Evolutionary conservation across 257 asterid species (phyloP), one percentile per base, ranked within the genome.

Genomic region (Linaria vulgaris): DNA sequence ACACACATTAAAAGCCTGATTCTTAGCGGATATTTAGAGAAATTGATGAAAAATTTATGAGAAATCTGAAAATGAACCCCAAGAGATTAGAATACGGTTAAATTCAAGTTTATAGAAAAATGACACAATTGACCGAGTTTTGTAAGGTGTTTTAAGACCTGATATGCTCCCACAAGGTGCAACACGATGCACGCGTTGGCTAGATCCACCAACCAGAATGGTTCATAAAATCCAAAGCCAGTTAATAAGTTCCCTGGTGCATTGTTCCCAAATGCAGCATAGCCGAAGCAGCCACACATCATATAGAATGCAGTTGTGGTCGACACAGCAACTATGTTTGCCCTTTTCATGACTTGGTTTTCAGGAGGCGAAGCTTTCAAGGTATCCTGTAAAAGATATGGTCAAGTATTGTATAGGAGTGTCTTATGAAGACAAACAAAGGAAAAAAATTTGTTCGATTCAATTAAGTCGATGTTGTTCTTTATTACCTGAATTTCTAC

Each of bases 101-200:
- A n/a, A n/a, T n/a, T n/a, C n/a, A n/a, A n/a, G n/a, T n/a, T n/a
- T n/a, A n/a, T n/a, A n/a, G n/a, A n/a, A n/a, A n/a, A n/a, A n/a
- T n/a, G n/a, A n/a, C n/a, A n/a, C n/a, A n/a, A n/a, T n/a, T n/a
- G n/a, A n/a, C n/a, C n/a, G n/a, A n/a, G n/a, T n/a, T n/a, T n/a
- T n/a, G n/a, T n/a, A 12, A 4, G 21, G 14, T 24, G 52, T 14
- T 39, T 64, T 56, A 22, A 4, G 11, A 80, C 90, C 86, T 86
- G 90, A 66, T 82, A 86, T 14, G 91, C 91, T 27, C 95, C 95
- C 38, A 86, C 63, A 19, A 86, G 80, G 70, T 86, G 95, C 52
- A 81, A 45, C 50, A 72, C 88, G 21, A 86, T 83, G 83, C 68
- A 79, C 22, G 67, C 71, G 8, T 86, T 81, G 74, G 87, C 95